These are phyloP conservation scores for Pseudogymnoascus sp. DNA, from an alignment of 2,329 filamentous ascomycete genomes.

Conservation along the genomic window DNA sequence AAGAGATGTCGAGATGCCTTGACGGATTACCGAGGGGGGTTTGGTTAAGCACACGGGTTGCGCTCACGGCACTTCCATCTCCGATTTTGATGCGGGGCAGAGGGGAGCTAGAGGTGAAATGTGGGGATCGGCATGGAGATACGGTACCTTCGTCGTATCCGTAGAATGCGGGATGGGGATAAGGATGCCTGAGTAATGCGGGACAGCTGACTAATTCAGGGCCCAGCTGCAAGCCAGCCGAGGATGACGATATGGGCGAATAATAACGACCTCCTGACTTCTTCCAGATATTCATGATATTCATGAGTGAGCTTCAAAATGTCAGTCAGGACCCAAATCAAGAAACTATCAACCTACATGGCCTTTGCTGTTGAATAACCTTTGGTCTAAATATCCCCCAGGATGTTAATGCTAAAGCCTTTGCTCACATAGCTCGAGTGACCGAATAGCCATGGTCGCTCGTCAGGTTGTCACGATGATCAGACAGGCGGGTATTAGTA, in stretches of 20 bases:
- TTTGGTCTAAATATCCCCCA: not conserved
- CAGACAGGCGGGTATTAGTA: not conserved
- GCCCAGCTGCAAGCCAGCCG: not conserved
- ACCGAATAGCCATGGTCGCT: not conserved
- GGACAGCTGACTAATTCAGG: not conserved
- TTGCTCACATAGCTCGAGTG: not conserved
- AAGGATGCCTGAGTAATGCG: not conserved
- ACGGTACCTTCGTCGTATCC: not conserved
- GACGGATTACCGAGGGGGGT: not conserved
- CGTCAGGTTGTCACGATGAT: not conserved
- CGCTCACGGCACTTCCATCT: not conserved
- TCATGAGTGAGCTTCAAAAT: not conserved
- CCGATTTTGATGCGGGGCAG: not conserved
- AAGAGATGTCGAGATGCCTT: slow-evolving; percentile 3
- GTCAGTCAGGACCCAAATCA: not conserved
- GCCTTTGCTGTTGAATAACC: not conserved
- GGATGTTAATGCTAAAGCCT: not conserved
- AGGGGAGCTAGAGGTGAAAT: not conserved
- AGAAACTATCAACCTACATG: not conserved
- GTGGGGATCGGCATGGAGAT: slow-evolving; percentile 3
- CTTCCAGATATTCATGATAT: not conserved
- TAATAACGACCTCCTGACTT: not conserved
- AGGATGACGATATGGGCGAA: no score
- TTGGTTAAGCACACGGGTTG: not conserved
- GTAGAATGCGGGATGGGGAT: not conserved